Percentiles rank a stretch among this genome's conserved stretches.
These are phyloP conservation scores for Halophytophthora polymorphica DNA, from an alignment of 352 stramenopile genomes.

Conservation along the genomic window DNA sequence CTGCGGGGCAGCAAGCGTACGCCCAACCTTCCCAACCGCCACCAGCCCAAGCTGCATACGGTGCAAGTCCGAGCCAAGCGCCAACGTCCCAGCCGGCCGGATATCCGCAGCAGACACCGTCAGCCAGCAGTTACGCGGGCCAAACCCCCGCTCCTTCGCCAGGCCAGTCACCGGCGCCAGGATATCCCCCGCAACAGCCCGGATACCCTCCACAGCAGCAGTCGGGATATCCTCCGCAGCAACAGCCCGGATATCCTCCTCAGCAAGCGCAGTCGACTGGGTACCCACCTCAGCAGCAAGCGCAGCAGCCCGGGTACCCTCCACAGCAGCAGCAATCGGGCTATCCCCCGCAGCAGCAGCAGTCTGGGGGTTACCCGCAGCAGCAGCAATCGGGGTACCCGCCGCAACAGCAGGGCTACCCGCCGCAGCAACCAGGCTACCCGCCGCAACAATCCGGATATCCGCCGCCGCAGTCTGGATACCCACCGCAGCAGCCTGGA, in stretches of 20 bases:
- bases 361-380: slow-evolving; percentile 26
- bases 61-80: slow-evolving; percentile 6
- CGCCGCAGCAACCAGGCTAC: slow-evolving; percentile 15
- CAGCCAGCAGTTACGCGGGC: slow-evolving; percentile 22
- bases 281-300: slow-evolving; percentile 17
- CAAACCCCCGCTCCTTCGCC: slow-evolving; percentile 19
- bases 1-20: slow-evolving; percentile 21
- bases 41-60: slow-evolving; percentile 16
- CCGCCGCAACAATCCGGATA: slow-evolving; percentile 22
- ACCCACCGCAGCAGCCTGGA: slow-evolving; percentile 14
- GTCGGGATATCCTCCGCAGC: slow-evolving; percentile 24
- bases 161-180: slow-evolving; percentile 11
- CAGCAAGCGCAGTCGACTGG: slow-evolving; percentile 22
- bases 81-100: slow-evolving; percentile 12
- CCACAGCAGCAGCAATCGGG: slow-evolving; percentile 19
- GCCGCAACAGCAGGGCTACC: slow-evolving; percentile 25
- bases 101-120: slow-evolving; percentile 14
- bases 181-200: slow-evolving; percentile 6
- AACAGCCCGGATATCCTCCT: slow-evolving; percentile 25
- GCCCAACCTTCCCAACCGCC: slow-evolving; percentile 8
- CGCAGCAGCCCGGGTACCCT: slow-evolving; percentile 17
- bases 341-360: slow-evolving; percentile 22
- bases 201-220: slow-evolving; percentile 3
- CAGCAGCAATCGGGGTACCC: slow-evolving; percentile 28
- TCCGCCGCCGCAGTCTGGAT: slow-evolving; percentile 16